A percentile compares a stretch with the other conserved stretches of the same genome.
phyloP scores from a whole-genome alignment of 2,329 filamentous ascomycete species.

The Calonectria montana region DNA sequence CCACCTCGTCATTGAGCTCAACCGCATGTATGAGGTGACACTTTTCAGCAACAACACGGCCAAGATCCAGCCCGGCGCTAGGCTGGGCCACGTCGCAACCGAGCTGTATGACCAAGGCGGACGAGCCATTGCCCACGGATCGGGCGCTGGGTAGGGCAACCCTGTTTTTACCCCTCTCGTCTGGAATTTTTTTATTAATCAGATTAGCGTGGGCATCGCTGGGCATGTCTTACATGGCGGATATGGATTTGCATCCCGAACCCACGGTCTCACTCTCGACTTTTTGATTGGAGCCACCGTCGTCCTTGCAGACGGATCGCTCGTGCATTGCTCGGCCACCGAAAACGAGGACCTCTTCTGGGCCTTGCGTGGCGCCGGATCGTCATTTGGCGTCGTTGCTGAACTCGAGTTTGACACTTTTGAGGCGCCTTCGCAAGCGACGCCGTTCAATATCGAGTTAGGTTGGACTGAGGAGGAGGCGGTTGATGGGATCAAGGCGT shows the following conservation, averaged over 20 bases:
- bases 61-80: conserved; percentile 56
- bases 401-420: conserved; percentile 45
- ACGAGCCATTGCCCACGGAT: conserved; percentile 62
- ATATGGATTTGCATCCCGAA: conserved; percentile 45
- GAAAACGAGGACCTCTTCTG: conserved; percentile 45
- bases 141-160: conserved; percentile 60
- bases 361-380: conserved; percentile 46
- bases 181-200: conserved; percentile 12
- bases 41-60: conserved; percentile 32
- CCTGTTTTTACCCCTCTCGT: background rate
- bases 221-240: conserved; percentile 46
- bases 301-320: conserved; percentile 42
- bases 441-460: conserved; percentile 35
- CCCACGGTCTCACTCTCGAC: conserved; percentile 44
- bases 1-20: conserved; percentile 54
- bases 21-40: conserved; percentile 51
- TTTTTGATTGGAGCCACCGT: conserved; percentile 44
- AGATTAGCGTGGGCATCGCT: conserved; percentile 40
- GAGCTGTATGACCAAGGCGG: conserved; percentile 52
- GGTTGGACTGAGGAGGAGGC: conserved; percentile 34
- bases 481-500: conserved; percentile 32
- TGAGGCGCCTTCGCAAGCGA: conserved; percentile 32
- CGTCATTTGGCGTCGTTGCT: conserved; percentile 46
- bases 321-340: conserved; percentile 35
- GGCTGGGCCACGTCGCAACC: conserved; percentile 59